phyloP scores from a whole-genome alignment of 129 eudicot species.

The Flaveria brownii region DNA sequence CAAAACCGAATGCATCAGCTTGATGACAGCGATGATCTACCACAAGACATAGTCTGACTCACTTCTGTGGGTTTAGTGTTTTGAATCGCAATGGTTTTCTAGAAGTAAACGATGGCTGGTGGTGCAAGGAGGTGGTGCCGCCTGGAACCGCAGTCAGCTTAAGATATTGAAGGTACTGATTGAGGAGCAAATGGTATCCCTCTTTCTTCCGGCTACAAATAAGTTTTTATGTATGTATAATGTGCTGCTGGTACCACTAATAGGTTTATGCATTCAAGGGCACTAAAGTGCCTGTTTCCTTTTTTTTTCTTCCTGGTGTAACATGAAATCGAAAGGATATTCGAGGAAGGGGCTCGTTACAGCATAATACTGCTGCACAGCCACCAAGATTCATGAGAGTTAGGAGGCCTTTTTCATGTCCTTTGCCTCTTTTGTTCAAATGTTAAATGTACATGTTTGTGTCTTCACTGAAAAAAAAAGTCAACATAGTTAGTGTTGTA shows the following conservation, averaged over 20 bases:
- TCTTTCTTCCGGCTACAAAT: constrained; percentile 34
- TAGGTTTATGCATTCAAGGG: constrained; percentile 33
- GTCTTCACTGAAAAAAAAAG: constrained; percentile 20
- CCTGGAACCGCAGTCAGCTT: constrained; percentile 62
- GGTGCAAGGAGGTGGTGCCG: constrained; percentile 44
- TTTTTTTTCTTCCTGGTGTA: constrained; percentile 20
- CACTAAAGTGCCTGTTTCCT: constrained; percentile 35
- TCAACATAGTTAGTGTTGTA: constrained; percentile 31
- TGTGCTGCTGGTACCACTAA: constrained; percentile 21
- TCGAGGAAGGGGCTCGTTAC: constrained; percentile 36
- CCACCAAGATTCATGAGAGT: constrained; percentile 42
- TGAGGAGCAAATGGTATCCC: constrained; percentile 59
- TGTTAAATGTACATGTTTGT: constrained; percentile 51
- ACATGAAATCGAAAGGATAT: constrained; percentile 37
- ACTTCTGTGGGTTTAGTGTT: constrained; percentile 10
- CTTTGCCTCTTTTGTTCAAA: constrained; percentile 26
- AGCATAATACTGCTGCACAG: constrained; percentile 33
- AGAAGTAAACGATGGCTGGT: constrained; percentile 26
- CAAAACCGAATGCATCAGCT: constrained; percentile 64
- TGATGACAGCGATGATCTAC: constrained; percentile 28
- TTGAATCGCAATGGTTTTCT: constrained; percentile 12
- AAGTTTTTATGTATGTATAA: constrained; percentile 32
- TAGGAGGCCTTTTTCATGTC: constrained; percentile 35
- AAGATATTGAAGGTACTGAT: constrained; percentile 42
- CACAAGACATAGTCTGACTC: constrained; percentile 37